Evolutionary conservation across 2,329 filamentous ascomycete species (phyloP), one percentile per base, ranked within the genome.

Genomic region (Ophiocordyceps camponoti-saundersi): DNA sequence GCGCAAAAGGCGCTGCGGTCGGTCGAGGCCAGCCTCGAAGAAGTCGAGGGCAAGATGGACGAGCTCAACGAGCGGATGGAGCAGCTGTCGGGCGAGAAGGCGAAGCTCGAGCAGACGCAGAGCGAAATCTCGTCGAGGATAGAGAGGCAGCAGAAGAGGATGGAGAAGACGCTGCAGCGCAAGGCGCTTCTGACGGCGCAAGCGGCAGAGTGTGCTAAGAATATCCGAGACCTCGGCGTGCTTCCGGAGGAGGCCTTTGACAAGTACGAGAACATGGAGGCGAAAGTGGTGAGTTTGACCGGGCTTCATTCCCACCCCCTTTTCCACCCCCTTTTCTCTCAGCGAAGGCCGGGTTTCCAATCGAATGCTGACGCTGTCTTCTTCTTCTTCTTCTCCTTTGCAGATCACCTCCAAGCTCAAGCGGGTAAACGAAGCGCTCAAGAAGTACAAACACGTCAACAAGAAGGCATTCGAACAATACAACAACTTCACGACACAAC

Each of bases 401-500:
- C 50, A 78, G 71, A 77, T 78, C 49, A 69, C 70, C n/a, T 68
- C 68, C 40, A 80, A 82, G 48, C 77, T 96, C 22, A 88, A 92
- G 66, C 93, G 89, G 58, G 87, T 90, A 57, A 93, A 94, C 52
- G 86, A 95, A 55, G 80, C 85, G 0, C 72, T 96, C 47, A 96
- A 96, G 68, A 95, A 95, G 61, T 96, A 92, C 67, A 87, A 88
- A 47, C 87, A 95, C 57, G 89, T 98, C 67, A 98, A 98, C 75
- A 98, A 96, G 69, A 96, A 98, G 67, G 92, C 92, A 0, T 95
- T 96, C 60, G 93, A 98, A 65, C 92, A 98, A 63, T 98, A 96
- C 69, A 93, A 90, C 67, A 94, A 82, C 66, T 98, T 96, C 62
- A 95, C 90, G 8, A 84, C 81, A 45, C 87, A 95, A 64, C 83